Conservation (phyloP, 2,329 filamentous ascomycete genomes). For the Aspergillus quadricinctus region DNA sequence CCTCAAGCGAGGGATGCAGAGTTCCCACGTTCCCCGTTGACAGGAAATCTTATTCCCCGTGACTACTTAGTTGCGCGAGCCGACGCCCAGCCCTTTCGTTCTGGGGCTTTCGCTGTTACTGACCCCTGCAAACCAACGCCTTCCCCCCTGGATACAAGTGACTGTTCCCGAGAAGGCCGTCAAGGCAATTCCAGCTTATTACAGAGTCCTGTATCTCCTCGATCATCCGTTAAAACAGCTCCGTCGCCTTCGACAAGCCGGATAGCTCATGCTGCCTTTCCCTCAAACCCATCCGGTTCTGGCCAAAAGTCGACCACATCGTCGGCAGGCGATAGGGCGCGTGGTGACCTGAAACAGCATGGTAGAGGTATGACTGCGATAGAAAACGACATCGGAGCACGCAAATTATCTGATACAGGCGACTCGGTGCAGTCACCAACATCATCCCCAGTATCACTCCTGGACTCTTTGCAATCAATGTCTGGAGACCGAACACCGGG, state of each 20-base stretch:
- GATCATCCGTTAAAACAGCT: constrained; percentile 19
- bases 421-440: constrained; percentile 26
- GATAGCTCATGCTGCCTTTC: constrained; percentile 27
- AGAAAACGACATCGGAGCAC: constrained; percentile 19
- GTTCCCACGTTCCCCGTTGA: constrained; percentile 11
- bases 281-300: constrained; percentile 22
- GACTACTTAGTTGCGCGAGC: constrained; percentile 31
- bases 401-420: constrained; percentile 23
- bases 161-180: constrained; percentile 16
- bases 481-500: constrained; percentile 23
- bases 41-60: constrained; percentile 31
- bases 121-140: constrained; percentile 25
- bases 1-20: constrained; percentile 7
- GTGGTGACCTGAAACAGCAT: constrained; percentile 16
- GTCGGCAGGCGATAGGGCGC: constrained; percentile 12
- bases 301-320: constrained; percentile 16
- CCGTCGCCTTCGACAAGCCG: constrained; percentile 19
- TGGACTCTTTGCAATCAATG: constrained; percentile 28
- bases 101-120: constrained; percentile 15
- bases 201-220: constrained; percentile 23
- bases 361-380: constrained; percentile 21
- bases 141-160: constrained; percentile 29
- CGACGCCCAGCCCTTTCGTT: constrained; percentile 20
- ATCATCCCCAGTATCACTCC: constrained; percentile 26
- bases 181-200: constrained; percentile 20